Base-by-base conservation (phyloP, 805 yeast genomes). In the Myxozyma neotropica region DNA sequence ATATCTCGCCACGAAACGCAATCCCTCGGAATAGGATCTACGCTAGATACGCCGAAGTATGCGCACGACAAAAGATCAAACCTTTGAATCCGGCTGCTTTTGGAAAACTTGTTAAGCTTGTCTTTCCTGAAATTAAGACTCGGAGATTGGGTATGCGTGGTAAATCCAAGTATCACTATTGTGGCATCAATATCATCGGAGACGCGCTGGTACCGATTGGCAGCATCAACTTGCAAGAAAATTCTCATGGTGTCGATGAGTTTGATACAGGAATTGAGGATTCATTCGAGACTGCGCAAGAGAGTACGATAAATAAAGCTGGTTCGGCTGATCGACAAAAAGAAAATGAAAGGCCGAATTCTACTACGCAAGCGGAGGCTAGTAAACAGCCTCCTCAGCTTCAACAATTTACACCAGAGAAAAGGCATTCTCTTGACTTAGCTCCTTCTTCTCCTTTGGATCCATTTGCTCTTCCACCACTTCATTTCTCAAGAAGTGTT, bases 131-230 rank as follows among this genome's bases (percentile, higher is more conserved):
- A 55, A 76, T 89, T 61, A 83, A 84, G 31, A 87, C 94, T 0
- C 80, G 95, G 64, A 79, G 97, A 55, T 76, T 90, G 54, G 97
- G 97, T 1, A 83, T 85, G 71, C 78, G 96, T 51, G 92, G 92
- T 1, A 87, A 86, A 69, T 84, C 93, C 21, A 87, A 87, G 70
- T 91, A 91, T 72, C 95, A 89, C 71, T 90, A 89, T 69, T 87
- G 93, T 72, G 96, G 96, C 2, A 78, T 91, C 53, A 80, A 79
- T 64, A 73, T 77, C 61, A 68, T 77, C 7, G 79, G 75, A 24
- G 77, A 76, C 64, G 54, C 53, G 13, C 24, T 40, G 29, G n/a
- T 59, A 12, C 45, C 63, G 8, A 47, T 50, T 13, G 53, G 56
- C 21, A 44, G 35, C 21, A 19, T 44, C 17, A 31, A 36, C 27